These are phyloP conservation scores for Aspergillus terreus DNA, from an alignment of 2,329 filamentous ascomycete genomes.

Conservation along the genomic window DNA sequence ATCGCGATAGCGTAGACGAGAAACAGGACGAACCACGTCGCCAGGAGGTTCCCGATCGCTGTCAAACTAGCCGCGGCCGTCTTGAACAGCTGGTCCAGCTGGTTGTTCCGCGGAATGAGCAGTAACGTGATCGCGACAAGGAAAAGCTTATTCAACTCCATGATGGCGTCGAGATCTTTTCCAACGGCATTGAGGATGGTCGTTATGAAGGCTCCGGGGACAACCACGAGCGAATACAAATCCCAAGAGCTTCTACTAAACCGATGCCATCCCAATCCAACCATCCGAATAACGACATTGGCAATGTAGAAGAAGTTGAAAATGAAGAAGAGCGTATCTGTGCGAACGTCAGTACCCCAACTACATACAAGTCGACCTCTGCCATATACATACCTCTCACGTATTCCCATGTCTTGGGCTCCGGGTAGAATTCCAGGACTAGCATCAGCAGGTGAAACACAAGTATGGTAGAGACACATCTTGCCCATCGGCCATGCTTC, in stretches of 20 bases:
- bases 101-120: constrained; percentile 92
- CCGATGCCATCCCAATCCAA: constrained; percentile 85
- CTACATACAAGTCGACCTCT: not conserved
- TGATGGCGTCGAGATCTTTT: constrained; percentile 53
- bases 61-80: constrained; percentile 91
- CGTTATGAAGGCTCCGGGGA: constrained; percentile 76
- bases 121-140: constrained; percentile 85
- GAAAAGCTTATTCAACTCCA: constrained; percentile 88
- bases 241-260: constrained; percentile 96
- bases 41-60: constrained; percentile 84
- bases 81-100: constrained; percentile 97
- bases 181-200: constrained; percentile 70
- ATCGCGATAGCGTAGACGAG: constrained; percentile 93
- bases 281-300: constrained; percentile 78
- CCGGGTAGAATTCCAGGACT: constrained; percentile 78
- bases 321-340: constrained; percentile 70
- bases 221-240: constrained; percentile 75
- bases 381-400: constrained; percentile 51
- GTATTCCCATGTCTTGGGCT: constrained; percentile 66
- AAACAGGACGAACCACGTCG: constrained; percentile 97
- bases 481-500: constrained; percentile 90
- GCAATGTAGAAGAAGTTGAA: constrained; percentile 79
- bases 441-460: constrained; percentile 80
- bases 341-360: constrained; percentile 25
- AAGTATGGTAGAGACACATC: constrained; percentile 72